Conservation (phyloP, 1,284 basidiomycete genomes). For the Microbotryomycetes sp. region DNA sequence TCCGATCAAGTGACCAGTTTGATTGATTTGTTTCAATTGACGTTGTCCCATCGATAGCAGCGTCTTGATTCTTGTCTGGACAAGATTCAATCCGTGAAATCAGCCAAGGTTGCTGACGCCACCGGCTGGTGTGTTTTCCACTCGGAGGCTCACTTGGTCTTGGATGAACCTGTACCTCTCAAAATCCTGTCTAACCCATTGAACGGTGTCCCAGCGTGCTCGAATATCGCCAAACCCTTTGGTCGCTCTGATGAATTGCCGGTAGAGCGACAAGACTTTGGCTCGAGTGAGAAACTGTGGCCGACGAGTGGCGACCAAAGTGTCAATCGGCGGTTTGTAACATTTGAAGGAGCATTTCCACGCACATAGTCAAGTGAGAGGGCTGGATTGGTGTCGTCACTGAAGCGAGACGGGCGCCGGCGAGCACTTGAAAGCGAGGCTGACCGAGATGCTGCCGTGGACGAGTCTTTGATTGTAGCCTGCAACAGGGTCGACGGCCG, state of each 20-base stretch:
- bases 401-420: conserved; percentile 11
- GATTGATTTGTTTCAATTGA: conserved; percentile 30
- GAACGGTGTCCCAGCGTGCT: conserved; percentile 23
- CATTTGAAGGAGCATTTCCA: neutral
- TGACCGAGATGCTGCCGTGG: neutral
- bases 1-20: conserved; percentile 25
- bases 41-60: conserved; percentile 23
- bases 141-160: conserved; percentile 14
- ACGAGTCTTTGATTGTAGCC: neutral
- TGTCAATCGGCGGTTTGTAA: neutral
- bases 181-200: conserved; percentile 25
- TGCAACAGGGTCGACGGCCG: neutral
- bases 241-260: conserved; percentile 29
- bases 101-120: neutral
- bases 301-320: too few relatives aligned
- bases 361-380: conserved; percentile 28
- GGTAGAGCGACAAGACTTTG: conserved; percentile 21
- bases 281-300: conserved; percentile 28
- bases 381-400: conserved; percentile 6
- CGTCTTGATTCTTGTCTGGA: conserved; percentile 24
- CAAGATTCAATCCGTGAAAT: neutral
- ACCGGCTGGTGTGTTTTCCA: too few relatives aligned
- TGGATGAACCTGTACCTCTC: conserved; percentile 19
- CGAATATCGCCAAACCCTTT: conserved; percentile 12
- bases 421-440: neutral